Percentiles rank a stretch among this genome's conserved stretches.
Conservation (phyloP, 2,329 filamentous ascomycete genomes). For the Nothophoma quercina region DNA sequence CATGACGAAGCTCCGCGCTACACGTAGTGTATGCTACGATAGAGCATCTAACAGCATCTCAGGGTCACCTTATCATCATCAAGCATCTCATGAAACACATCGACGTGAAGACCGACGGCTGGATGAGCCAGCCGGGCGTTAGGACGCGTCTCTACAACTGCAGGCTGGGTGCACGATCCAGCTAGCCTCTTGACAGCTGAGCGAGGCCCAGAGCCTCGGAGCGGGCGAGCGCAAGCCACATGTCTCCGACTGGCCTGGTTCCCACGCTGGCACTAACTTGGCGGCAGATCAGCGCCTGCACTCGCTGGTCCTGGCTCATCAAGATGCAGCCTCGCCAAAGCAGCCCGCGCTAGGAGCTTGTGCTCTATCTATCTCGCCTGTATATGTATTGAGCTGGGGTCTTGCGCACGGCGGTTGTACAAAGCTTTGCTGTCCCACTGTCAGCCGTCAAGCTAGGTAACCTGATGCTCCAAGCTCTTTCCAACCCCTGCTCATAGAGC, state of each 20-base stretch:
- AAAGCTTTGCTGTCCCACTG: slow-evolving; percentile 31
- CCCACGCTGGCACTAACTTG: slow-evolving; percentile 9
- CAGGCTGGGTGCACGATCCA: slow-evolving; percentile 12
- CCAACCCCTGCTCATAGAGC: slow-evolving; percentile 20
- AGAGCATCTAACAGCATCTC: neutral
- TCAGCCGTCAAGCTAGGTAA: slow-evolving; percentile 32
- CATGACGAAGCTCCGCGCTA: slow-evolving; percentile 11
- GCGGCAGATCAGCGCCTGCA: slow-evolving; percentile 24
- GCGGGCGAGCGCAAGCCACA: slow-evolving; percentile 35
- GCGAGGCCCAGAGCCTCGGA: slow-evolving; percentile 24
- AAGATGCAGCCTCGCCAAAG: slow-evolving; percentile 37
- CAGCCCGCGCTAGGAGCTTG: slow-evolving; percentile 33
- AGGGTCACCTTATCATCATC: slow-evolving; percentile 6
- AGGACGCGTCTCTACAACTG: slow-evolving; percentile 9
- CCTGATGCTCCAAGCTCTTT: slow-evolving; percentile 23
- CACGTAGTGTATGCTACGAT: neutral
- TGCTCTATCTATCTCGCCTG: slow-evolving; percentile 22
- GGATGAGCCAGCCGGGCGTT: slow-evolving; percentile 5
- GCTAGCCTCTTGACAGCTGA: slow-evolving; percentile 26
- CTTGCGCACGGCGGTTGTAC: slow-evolving; percentile 29
- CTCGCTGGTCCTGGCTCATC: slow-evolving; percentile 23
- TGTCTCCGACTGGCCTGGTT: slow-evolving; percentile 12
- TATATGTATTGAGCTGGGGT: slow-evolving; percentile 35
- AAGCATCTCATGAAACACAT: slow-evolving; percentile 3
- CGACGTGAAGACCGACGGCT: slow-evolving; percentile 7